Base-by-base conservation (phyloP, 2,329 filamentous ascomycete genomes). In the Niveomyces coronatus region DNA sequence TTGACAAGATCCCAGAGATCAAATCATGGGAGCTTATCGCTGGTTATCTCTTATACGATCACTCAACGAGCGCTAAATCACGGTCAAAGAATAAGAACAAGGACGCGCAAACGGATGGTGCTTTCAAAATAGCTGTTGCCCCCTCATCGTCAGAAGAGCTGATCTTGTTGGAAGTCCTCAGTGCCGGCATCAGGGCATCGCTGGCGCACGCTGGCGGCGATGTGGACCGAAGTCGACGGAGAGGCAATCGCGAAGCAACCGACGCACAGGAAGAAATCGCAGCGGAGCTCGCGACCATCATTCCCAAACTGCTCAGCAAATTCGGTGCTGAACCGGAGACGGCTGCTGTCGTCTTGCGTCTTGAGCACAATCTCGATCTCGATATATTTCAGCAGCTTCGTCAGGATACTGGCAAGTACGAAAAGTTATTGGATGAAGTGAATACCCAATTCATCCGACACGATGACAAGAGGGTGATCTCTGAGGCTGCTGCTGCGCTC, bases 361-460 rank as follows among this genome's bases (percentile, higher is more conserved):
- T 98, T 30, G 85, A 93, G 54, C 85, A 89, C 53, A 76, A 85
- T 27, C 76, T 98, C 16, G 85, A 94, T 47, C 71, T 95, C 1
- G 83, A 89, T 28, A 75, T 88, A 16, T 93, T 96, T 53, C 82
- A 88, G 53, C 85, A 94, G 52, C 67, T 96, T 26, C 81, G 88
- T 36, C 87, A 94, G 55, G 86, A 93, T 47, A 77, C 85, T 1
- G 79, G 82, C 2, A 81, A 79, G 2, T 94, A 93, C 53, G 76
- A 80, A 6, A 77, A 81, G 16, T 65, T 96, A 20, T 67, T 98
- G 2, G 87, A 94, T 48, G 88, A 95, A 51, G 86, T 96, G 49
- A 87, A 85, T 57, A 86, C 85, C 41, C 91, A 98, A 51, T 96
- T 98, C 62, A 79, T 83, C 50, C 79, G 86, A n/a, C 91, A 98